Conservation (phyloP, 345 rosid species). For the Eucalyptus cloeziana region DNA sequence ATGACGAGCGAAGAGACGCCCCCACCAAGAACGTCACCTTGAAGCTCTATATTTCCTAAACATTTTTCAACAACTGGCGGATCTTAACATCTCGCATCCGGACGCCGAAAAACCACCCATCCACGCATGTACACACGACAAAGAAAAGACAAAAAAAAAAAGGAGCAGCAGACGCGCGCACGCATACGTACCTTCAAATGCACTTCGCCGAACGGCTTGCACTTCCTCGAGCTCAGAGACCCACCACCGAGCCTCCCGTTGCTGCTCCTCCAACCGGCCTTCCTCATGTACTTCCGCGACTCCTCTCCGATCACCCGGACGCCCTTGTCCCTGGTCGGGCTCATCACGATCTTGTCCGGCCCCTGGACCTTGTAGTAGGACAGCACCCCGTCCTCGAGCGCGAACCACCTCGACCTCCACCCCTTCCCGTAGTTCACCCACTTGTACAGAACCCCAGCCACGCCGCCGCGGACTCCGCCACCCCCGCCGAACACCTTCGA, state of each 20-base stretch:
- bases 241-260: constrained; percentile 2
- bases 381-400: constrained; percentile 71
- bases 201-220: constrained; percentile 87
- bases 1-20: not conserved
- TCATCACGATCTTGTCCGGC: constrained; percentile 72
- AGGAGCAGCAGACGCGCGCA: not conserved
- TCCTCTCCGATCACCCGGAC: constrained; percentile 81
- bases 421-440: constrained; percentile 99
- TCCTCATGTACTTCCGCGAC: constrained; percentile 64
- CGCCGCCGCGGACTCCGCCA: constrained; percentile 25
- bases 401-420: constrained; percentile 89
- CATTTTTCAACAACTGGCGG: not conserved
- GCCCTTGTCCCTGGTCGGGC: constrained; percentile 50
- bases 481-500: constrained; percentile 28
- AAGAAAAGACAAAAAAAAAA: not conserved
- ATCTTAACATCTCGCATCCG: not conserved
- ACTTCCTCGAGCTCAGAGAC: constrained; percentile 3
- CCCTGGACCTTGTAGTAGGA: constrained; percentile 93
- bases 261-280: constrained; percentile 46
- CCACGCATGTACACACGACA: not conserved
- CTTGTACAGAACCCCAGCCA: constrained; percentile 82
- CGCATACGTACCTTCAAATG: constrained; percentile 78
- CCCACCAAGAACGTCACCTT: not conserved
- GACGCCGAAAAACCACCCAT: not conserved
- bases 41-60: not conserved